A percentile compares a stretch with the other conserved stretches of the same genome.
These are phyloP conservation scores for Yarrowia osloensis DNA, from an alignment of 805 yeast species.

Conservation along the genomic window DNA sequence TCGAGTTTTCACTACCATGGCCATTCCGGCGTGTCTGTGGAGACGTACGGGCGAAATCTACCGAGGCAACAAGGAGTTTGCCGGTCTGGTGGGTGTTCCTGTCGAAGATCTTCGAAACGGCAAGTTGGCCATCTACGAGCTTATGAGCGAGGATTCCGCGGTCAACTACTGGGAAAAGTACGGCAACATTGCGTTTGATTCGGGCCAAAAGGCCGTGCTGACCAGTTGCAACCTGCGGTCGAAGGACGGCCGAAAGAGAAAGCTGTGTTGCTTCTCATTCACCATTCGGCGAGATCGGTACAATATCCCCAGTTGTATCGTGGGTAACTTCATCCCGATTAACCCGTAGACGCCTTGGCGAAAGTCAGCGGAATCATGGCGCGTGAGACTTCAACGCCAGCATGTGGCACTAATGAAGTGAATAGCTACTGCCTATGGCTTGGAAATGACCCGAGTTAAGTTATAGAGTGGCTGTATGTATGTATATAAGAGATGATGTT, in stretches of 20 bases:
- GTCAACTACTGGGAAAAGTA: conserved; percentile 98
- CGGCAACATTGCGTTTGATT: conserved; percentile 93
- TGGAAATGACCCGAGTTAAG: no score
- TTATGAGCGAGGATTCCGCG: conserved; percentile 94
- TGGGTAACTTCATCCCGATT: conserved; percentile 91
- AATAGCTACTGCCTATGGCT: no score
- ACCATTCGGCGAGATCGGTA: conserved; percentile 90
- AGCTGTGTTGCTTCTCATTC: conserved; percentile 90
- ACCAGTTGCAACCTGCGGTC: conserved; percentile 88
- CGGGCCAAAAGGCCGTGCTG: conserved; percentile 90
- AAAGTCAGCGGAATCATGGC: no score
- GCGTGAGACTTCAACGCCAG: not conserved
- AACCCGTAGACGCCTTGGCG: conserved; percentile 39
- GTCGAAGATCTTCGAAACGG: conserved; percentile 93
- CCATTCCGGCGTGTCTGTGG: conserved; percentile 97
- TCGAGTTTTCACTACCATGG: conserved; percentile 94
- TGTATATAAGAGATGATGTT: not conserved
- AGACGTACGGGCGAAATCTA: conserved; percentile 95
- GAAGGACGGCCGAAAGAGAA: conserved; percentile 74
- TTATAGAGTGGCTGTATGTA: no score
- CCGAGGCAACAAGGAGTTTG: conserved; percentile 94
- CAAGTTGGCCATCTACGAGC: conserved; percentile 83
- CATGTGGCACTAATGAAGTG: no score
- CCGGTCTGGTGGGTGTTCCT: conserved; percentile 82
- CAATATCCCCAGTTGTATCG: conserved; percentile 93